Conservation (phyloP, 2,329 filamentous ascomycete species). For the Talaromyces sp. region DNA sequence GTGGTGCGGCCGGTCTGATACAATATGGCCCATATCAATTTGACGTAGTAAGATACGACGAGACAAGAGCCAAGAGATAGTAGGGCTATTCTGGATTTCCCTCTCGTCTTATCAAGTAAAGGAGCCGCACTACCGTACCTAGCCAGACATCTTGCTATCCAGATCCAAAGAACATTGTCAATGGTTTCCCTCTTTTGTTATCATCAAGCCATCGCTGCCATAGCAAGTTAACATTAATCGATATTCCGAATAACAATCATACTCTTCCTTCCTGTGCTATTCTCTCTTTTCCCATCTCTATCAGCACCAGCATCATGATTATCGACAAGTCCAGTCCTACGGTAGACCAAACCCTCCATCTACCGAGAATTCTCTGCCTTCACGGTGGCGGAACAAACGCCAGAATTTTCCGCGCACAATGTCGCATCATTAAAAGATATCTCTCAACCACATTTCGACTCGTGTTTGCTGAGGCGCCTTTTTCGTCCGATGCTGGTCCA, state of each 20-base stretch:
- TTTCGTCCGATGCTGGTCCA: conserved; percentile 56
- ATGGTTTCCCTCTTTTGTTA: too few species aligned
- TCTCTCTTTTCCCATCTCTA: background rate
- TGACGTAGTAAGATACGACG: background rate
- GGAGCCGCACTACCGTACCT: too few species aligned
- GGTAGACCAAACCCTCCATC: conserved; percentile 9
- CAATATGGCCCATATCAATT: background rate
- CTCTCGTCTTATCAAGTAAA: background rate
- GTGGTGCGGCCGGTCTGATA: background rate
- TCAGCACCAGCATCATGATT: background rate
- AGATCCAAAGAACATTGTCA: too few species aligned
- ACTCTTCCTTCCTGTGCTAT: background rate
- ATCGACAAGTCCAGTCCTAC: background rate
- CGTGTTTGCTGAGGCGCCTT: conserved; percentile 67
- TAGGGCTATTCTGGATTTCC: background rate
- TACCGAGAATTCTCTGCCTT: conserved; percentile 70
- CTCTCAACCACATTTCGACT: conserved; percentile 60
- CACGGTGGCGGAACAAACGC: conserved; percentile 72
- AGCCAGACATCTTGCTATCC: too few species aligned
- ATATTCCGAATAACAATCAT: background rate
- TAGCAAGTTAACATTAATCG: too few species aligned
- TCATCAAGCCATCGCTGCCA: too few species aligned
- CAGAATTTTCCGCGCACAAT: conserved; percentile 62
- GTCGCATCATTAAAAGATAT: conserved; percentile 50
- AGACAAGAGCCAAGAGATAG: background rate